Base-by-base conservation (phyloP, 495 filamentous ascomycete genomes). In the Penicillium maclennaniae region DNA sequence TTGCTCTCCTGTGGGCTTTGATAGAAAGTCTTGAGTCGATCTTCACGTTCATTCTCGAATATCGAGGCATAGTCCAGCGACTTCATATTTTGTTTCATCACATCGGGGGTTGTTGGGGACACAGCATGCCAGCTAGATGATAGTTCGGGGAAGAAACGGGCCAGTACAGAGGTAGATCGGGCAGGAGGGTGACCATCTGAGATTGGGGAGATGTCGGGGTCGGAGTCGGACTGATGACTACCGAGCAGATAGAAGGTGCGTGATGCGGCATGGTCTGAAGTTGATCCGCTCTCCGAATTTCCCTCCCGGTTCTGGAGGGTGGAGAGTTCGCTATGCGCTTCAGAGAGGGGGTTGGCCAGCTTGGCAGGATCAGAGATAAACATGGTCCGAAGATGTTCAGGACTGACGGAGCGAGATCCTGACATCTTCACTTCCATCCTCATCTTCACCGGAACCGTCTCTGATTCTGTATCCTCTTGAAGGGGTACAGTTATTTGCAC, bases 101-200 rank as follows among this genome's bases (percentile, higher is more conserved):
- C n/a, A 21, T 17, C 39, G 19, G 47, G 9, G 9, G 49, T 44
- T 8, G 52, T 41, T 15, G 58, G 56, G 37, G 71, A 67, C n/a
- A 63, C 52, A 14, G 69, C 21, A 4, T 59, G 52, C 45, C 72
- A 63, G 28, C 67, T 63, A 0, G 63, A 63, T 6, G 61, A 63
- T 0, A 70, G 47, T 42, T 72, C 68, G 8, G 70, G 67, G 49
- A 68, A 69, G 37, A 68, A 72, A 12, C 64, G 69, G 51, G 52
- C 47, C 58, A 67, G 38, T 0, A 38, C 56, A 28, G 27, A 45
- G 21, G 47, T 39, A 14, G 53, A 48, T n/a, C 41, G 45, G 5
- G 34, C 54, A 12, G 55, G 43, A 14, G 60, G 59, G 10, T 45
- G 45, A 16, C 52, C 31, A 3, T 64, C 58, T 4, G 65, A 68